Conservation (phyloP, 768 basidiomycete genomes). For the Boletus sp. region DNA sequence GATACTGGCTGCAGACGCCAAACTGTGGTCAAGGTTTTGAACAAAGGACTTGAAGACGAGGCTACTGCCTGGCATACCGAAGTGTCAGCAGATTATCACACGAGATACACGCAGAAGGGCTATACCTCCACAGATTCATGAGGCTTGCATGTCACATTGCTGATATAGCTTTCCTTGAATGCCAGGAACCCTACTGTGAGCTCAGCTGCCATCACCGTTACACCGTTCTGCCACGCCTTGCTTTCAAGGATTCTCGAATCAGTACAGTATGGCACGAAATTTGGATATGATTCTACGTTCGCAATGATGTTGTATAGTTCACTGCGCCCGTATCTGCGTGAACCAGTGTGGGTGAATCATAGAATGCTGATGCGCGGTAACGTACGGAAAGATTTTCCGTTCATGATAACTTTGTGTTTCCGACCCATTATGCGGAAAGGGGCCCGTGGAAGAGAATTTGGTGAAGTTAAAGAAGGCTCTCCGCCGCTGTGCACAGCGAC, state of each 20-base stretch:
- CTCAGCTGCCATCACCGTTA: constrained; percentile 71
- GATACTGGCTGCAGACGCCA: constrained; percentile 72
- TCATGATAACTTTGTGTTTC: constrained; percentile 72
- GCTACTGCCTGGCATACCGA: constrained; percentile 55
- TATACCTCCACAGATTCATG: constrained; percentile 69
- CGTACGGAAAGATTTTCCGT: constrained; percentile 85
- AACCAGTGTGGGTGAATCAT: constrained; percentile 11
- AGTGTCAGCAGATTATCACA: constrained; percentile 4
- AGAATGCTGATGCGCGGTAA: constrained; percentile 15
- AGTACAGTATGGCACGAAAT: constrained; percentile 88
- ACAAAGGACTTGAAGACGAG: constrained; percentile 67
- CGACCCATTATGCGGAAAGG: constrained; percentile 30
- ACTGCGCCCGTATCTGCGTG: constrained; percentile 63
- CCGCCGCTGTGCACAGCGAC: constrained; percentile 1
- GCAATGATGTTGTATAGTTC: constrained; percentile 86
- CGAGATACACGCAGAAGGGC: neutral
- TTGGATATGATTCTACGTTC: constrained; percentile 80
- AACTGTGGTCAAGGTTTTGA: constrained; percentile 64
- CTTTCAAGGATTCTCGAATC: constrained; percentile 57
- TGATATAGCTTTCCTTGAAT: constrained; percentile 85
- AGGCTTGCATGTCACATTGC: constrained; percentile 77
- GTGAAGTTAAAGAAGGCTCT: constrained; percentile 51
- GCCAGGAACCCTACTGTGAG: constrained; percentile 85
- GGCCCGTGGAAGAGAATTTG: constrained; percentile 43
- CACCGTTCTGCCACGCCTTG: constrained; percentile 28